These are phyloP conservation scores for Pythium sp. DNA, from an alignment of 352 stramenopile genomes.

Conservation along the genomic window DNA sequence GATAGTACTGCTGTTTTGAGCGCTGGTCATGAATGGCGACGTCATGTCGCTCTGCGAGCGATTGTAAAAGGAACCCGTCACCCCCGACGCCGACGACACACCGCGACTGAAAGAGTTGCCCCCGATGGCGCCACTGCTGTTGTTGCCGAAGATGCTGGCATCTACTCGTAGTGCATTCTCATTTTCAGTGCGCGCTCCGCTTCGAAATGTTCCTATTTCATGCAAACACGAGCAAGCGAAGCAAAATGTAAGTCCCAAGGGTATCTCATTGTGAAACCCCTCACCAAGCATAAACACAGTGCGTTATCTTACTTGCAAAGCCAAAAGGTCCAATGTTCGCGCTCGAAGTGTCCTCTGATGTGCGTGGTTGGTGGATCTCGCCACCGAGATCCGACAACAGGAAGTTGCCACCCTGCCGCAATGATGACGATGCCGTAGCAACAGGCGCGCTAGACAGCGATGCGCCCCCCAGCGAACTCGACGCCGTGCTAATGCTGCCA, in stretches of 20 bases:
- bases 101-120: conserved; percentile 28
- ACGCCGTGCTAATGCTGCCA: conserved; percentile 7
- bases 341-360: conserved; percentile 7
- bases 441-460: background rate
- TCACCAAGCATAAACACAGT: background rate
- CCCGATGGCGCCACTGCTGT: conserved; percentile 4
- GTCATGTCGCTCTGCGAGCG: background rate
- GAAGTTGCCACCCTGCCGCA: conserved; percentile 24
- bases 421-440: conserved; percentile 11
- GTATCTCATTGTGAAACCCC: background rate
- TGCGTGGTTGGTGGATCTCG: conserved; percentile 41
- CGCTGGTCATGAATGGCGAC: conserved; percentile 12
- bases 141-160: conserved; percentile 11
- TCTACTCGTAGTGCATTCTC: conserved; percentile 8
- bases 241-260: background rate
- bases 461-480: background rate
- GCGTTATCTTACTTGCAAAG: conserved; percentile 25
- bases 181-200: conserved; percentile 1
- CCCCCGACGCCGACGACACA: background rate
- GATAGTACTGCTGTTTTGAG: background rate
- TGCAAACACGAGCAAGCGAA: background rate
- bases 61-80: conserved; percentile 9
- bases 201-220: conserved; percentile 13
- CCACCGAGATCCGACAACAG: conserved; percentile 58
- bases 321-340: conserved; percentile 28